These are phyloP conservation scores for Striga hermonthica DNA, from an alignment of 305 asterid genomes.

Conservation along the genomic window DNA sequence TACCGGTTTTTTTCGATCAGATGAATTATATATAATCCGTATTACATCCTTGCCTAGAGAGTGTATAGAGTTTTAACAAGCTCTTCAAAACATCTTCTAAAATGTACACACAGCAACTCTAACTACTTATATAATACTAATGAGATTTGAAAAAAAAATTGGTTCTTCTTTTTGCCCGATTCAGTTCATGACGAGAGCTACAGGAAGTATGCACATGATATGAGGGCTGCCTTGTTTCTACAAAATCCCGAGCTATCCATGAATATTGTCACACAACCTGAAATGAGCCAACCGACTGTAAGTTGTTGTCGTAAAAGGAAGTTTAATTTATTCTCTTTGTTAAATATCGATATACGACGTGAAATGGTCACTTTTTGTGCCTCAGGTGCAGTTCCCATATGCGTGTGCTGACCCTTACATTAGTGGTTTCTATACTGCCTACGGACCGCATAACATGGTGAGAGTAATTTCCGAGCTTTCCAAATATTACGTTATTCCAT, in stretches of 20 bases:
- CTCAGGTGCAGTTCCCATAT: constrained; percentile 53
- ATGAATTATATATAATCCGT: background rate
- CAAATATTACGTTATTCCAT: background rate
- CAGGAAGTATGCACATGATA: constrained; percentile 41
- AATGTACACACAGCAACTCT: background rate
- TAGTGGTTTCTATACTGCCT: constrained; percentile 53
- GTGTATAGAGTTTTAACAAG: background rate
- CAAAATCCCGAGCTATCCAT: constrained; percentile 42
- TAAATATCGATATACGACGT: constrained; percentile 20
- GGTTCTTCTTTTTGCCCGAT: background rate
- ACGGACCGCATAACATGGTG: constrained; percentile 69
- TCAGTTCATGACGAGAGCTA: background rate
- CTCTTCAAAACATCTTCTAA: background rate
- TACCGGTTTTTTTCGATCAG: background rate
- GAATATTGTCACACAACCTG: constrained; percentile 44
- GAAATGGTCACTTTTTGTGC: constrained; percentile 8
- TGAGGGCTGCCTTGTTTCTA: constrained; percentile 46
- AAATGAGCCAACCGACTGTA: constrained; percentile 59
- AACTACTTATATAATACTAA: background rate
- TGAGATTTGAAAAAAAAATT: background rate
- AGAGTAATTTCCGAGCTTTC: constrained; percentile 26
- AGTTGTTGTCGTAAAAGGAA: constrained; percentile 30
- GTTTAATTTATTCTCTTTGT: background rate
- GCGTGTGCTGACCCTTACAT: constrained; percentile 65
- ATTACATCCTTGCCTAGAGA: background rate